A percentile compares a stretch with the other conserved stretches of the same genome.
These are phyloP conservation scores for Neurospora tetrasperma DNA, from an alignment of 495 filamentous ascomycete genomes.

Conservation along the genomic window DNA sequence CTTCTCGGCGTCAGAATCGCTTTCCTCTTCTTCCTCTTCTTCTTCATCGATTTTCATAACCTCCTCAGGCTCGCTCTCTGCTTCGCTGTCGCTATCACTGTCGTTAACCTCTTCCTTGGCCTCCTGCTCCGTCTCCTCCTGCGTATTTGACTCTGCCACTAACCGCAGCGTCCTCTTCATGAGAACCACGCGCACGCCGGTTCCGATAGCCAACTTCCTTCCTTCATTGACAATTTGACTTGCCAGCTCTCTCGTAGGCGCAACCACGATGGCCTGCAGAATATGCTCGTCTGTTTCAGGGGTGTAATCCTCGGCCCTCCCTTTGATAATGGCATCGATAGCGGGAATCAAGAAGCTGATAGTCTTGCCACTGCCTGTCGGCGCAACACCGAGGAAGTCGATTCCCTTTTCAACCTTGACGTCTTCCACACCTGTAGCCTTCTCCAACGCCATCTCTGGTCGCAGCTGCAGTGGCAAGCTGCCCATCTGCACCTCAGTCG, in stretches of 20 bases:
- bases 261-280: constrained; percentile 64
- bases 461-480: constrained; percentile 67
- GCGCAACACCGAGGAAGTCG: constrained; percentile 79
- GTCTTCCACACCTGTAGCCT: constrained; percentile 15
- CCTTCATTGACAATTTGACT: constrained; percentile 90
- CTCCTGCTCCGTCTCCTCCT: constrained; percentile 32
- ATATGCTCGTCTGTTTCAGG: constrained; percentile 31
- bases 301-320: constrained; percentile 23
- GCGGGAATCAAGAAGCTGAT: constrained; percentile 82
- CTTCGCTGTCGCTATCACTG: constrained; percentile 12
- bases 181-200: constrained; percentile 66
- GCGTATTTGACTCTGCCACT: constrained; percentile 32
- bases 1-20: constrained; percentile 20
- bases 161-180: constrained; percentile 79
- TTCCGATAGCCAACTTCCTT: constrained; percentile 65
- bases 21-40: constrained; percentile 27
- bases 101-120: constrained; percentile 25
- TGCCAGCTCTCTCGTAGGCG: constrained; percentile 86
- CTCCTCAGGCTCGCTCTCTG: constrained; percentile 16
- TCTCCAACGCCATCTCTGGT: constrained; percentile 31
- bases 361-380: constrained; percentile 97
- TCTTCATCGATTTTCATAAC: constrained; percentile 21
- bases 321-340: constrained; percentile 58
- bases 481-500: constrained; percentile 90
- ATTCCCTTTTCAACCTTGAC: constrained; percentile 26